These are phyloP conservation scores for Ceratocystis colombiana DNA, from an alignment of 2,329 filamentous ascomycete genomes.

Conservation along the genomic window DNA sequence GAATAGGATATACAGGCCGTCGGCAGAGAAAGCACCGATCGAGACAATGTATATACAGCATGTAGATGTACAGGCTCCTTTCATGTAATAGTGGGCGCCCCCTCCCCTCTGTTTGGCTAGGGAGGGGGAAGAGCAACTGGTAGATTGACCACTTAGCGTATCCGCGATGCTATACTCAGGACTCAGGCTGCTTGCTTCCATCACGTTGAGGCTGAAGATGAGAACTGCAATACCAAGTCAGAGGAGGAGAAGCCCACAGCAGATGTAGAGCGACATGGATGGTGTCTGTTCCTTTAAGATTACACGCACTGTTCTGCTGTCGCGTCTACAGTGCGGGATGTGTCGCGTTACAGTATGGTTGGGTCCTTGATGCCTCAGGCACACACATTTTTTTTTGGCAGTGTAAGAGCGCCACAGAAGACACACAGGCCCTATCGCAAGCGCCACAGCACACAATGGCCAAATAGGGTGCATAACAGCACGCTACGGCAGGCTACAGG, in stretches of 20 bases:
- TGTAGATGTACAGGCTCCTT: background rate
- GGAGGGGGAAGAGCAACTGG: too few species aligned
- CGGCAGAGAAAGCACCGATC: background rate
- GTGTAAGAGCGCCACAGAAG: background rate
- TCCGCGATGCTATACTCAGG: too few species aligned
- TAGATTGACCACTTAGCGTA: too few species aligned
- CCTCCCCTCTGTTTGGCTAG: too few species aligned
- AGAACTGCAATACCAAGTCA: background rate
- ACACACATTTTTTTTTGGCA: background rate
- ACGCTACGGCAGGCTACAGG: too few species aligned
- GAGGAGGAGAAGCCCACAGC: background rate
- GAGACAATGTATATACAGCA: background rate
- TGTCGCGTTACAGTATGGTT: constrained; percentile 10
- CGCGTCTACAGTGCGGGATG: constrained; percentile 9
- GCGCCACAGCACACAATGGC: constrained; percentile 13
- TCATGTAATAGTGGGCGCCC: background rate
- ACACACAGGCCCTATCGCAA: constrained; percentile 11
- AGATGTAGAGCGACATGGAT: background rate
- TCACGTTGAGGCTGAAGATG: background rate
- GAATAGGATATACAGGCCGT: background rate
- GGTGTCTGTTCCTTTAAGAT: background rate
- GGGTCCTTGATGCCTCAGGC: constrained; percentile 23
- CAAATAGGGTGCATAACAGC: background rate
- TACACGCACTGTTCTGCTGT: constrained; percentile 6
- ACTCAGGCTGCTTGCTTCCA: too few species aligned